These are phyloP conservation scores for Apophysomyces variabilis DNA, from an alignment of 371 early-diverging fungal genomes.

Conservation along the genomic window DNA sequence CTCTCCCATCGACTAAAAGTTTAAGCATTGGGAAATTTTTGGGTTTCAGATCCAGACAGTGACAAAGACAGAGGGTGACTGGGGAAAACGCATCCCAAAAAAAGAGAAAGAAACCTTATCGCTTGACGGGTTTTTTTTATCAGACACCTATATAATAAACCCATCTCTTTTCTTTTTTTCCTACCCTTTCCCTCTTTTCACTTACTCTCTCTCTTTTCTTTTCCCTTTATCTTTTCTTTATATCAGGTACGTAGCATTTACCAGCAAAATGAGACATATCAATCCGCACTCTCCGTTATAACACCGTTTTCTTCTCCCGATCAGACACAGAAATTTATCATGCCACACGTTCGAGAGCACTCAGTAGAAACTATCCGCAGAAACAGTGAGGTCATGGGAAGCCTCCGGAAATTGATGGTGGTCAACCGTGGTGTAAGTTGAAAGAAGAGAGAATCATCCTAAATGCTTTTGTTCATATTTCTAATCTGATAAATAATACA, in stretches of 20 bases:
- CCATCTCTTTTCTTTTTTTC: not conserved
- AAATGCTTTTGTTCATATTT: not conserved
- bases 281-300: too few species aligned
- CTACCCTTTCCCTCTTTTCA: slow-evolving; percentile 13
- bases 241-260: too few species aligned
- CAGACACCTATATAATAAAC: slow-evolving; percentile 3
- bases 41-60: slow-evolving; percentile 7
- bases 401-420: slow-evolving; percentile 62
- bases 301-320: not conserved
- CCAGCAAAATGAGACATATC: too few species aligned
- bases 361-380: slow-evolving; percentile 69
- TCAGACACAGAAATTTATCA: slow-evolving; percentile 9
- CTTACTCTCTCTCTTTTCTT: not conserved
- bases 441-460: not conserved
- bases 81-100: not conserved
- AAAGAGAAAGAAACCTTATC: slow-evolving; percentile 4
- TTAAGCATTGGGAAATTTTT: not conserved
- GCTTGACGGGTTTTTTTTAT: not conserved
- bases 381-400: slow-evolving; percentile 55
- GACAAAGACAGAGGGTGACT: not conserved
- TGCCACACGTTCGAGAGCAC: slow-evolving; percentile 53
- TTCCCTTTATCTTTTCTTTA: too few species aligned
- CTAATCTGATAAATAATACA: not conserved
- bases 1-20: slow-evolving; percentile 2
- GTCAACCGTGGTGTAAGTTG: slow-evolving; percentile 68